phyloP scores from a whole-genome alignment of 163 green algal genomes.

The Chlorella variabilis region DNA sequence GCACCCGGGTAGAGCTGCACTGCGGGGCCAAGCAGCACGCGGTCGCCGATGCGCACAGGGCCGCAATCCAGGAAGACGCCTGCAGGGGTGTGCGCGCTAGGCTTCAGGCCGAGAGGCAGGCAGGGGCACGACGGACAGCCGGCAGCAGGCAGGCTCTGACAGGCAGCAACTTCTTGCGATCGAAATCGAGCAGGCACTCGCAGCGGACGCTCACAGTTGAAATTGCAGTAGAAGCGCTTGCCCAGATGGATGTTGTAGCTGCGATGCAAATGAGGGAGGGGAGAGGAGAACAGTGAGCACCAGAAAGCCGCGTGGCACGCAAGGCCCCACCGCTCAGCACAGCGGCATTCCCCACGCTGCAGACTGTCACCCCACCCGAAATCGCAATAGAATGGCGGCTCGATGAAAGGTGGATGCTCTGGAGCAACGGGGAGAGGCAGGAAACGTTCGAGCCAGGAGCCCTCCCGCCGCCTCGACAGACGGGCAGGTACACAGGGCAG shows the following conservation, averaged over 20 bases:
- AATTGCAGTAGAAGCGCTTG: slow-evolving; percentile 44
- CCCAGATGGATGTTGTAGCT: slow-evolving; percentile 51
- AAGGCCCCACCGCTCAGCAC: too few species aligned
- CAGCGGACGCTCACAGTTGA: too few species aligned
- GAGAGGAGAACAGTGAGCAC: neutral
- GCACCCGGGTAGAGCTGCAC: slow-evolving; percentile 39
- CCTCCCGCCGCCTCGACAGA: too few species aligned
- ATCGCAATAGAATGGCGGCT: slow-evolving; percentile 48
- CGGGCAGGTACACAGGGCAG: too few species aligned
- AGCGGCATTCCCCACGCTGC: too few species aligned
- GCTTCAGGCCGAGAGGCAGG: too few species aligned
- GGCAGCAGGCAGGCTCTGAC: too few species aligned
- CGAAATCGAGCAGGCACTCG: too few species aligned
- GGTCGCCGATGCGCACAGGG: slow-evolving; percentile 34
- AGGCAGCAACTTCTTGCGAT: too few species aligned
- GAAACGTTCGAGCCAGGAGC: neutral
- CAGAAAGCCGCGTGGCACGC: too few species aligned
- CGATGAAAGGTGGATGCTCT: slow-evolving; percentile 37
- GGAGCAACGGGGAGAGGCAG: neutral
- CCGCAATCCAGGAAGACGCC: slow-evolving; percentile 38
- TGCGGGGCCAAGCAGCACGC: slow-evolving; percentile 36
- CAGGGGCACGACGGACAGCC: too few species aligned
- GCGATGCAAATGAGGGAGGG: neutral
- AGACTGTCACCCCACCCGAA: slow-evolving; percentile 33
- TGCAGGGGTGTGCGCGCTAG: too few species aligned